phyloP scores from a whole-genome alignment of 148 eudicot species.

The Vaccinium darrowii region DNA sequence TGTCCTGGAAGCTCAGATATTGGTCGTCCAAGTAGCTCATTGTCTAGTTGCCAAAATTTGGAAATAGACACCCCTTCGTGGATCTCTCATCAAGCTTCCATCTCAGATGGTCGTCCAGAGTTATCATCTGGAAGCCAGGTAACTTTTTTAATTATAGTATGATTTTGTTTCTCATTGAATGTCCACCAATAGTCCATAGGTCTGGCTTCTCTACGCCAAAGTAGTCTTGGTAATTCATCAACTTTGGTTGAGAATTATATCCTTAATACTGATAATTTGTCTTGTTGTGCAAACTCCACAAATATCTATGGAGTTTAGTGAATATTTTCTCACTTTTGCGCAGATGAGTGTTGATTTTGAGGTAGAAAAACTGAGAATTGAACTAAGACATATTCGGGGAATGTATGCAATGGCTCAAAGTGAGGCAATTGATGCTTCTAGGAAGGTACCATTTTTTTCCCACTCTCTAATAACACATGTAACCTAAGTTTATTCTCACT shows the following conservation, averaged over 20 bases:
- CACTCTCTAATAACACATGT: neutral
- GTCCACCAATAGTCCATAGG: neutral
- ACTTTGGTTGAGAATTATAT: neutral
- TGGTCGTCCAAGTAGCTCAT: slow-evolving; percentile 19
- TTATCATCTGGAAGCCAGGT: slow-evolving; percentile 50
- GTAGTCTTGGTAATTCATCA: neutral
- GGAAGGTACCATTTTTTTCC: slow-evolving; percentile 47
- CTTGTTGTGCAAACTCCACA: neutral
- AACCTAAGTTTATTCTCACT: neutral
- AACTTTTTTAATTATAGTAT: slow-evolving; percentile 9
- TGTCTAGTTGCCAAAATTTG: slow-evolving; percentile 43
- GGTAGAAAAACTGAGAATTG: slow-evolving; percentile 74
- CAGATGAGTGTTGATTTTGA: slow-evolving; percentile 55
- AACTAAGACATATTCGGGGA: slow-evolving; percentile 68
- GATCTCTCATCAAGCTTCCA: slow-evolving; percentile 37
- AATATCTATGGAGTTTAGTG: neutral
- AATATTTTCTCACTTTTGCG: slow-evolving; percentile 12
- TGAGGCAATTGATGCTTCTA: slow-evolving; percentile 74
- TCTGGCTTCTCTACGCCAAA: neutral
- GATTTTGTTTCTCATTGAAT: neutral
- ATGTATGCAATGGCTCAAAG: slow-evolving; percentile 82
- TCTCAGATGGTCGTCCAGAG: slow-evolving; percentile 31
- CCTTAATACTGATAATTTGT: neutral
- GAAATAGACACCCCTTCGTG: slow-evolving; percentile 14
- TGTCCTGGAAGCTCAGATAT: slow-evolving; percentile 22